Conservation (phyloP, 2,329 filamentous ascomycete genomes). For the Sordariomycetes sp. region DNA sequence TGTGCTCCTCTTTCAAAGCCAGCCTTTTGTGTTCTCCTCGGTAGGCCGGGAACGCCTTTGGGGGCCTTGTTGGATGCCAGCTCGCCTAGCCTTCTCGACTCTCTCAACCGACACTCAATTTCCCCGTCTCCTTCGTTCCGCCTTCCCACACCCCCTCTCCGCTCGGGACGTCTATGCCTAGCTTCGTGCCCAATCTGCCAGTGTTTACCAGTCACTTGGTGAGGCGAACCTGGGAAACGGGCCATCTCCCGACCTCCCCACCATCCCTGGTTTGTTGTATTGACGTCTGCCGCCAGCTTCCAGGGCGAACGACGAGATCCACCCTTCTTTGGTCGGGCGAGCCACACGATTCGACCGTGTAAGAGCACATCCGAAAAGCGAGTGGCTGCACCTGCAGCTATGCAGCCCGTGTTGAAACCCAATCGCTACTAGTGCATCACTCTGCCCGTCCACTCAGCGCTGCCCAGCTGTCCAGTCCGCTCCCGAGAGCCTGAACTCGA, state of each 20-base stretch:
- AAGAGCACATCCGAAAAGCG: constrained; percentile 2
- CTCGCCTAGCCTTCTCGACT: not conserved
- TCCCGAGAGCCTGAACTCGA: not conserved
- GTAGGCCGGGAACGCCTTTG: not conserved
- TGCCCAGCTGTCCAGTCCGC: constrained; percentile 3
- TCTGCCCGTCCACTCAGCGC: constrained; percentile 2
- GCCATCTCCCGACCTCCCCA: not conserved
- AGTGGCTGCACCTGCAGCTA: constrained; percentile 6
- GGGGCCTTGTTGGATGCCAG: not conserved
- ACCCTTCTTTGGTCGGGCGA: not conserved
- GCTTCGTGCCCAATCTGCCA: constrained; percentile 3
- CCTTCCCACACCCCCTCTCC: not conserved
- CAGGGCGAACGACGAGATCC: not conserved
- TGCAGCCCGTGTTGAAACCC: constrained; percentile 5
- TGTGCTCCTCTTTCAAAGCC: not conserved
- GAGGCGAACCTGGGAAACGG: not conserved
- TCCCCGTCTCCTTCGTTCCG: not conserved
- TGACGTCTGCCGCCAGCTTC: not conserved
- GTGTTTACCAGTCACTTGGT: not conserved
- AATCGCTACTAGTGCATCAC: constrained; percentile 3
- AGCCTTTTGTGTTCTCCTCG: not conserved
- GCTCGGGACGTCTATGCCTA: not conserved
- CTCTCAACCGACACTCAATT: not conserved
- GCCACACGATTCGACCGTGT: not conserved
- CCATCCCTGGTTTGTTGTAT: not conserved